phyloP scores from a whole-genome alignment of 345 rosid genomes.

The Lumnitzera racemosa region DNA sequence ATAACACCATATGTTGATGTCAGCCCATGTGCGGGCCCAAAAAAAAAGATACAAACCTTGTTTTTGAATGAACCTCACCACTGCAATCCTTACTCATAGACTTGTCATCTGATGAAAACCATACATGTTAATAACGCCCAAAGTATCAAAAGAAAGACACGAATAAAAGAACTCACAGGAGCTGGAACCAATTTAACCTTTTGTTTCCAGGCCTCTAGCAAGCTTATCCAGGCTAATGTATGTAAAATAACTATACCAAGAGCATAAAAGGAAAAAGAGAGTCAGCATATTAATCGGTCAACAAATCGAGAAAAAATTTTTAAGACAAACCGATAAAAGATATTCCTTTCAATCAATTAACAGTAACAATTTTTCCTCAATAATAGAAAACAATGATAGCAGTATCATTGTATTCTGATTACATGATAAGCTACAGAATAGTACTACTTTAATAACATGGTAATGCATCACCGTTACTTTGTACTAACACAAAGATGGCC shows the following conservation, averaged over 20 bases:
- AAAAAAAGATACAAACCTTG: conserved; percentile 34
- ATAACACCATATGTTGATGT: not conserved
- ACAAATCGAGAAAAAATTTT: not conserved
- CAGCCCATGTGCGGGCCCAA: not conserved
- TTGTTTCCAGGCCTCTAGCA: conserved; percentile 38
- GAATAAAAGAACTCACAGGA: not conserved
- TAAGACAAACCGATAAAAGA: not conserved
- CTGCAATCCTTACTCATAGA: conserved; percentile 5
- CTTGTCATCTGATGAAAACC: conserved; percentile 20
- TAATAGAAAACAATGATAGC: no score
- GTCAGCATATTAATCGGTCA: not conserved
- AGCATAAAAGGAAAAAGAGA: not conserved
- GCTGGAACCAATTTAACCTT: conserved; percentile 27
- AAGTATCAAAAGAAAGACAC: not conserved
- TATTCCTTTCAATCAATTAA: not conserved
- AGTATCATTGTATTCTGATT: no score
- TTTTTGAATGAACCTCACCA: conserved; percentile 21
- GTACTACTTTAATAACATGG: no score
- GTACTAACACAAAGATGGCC: not conserved
- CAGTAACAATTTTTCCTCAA: no score
- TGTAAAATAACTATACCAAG: conserved; percentile 55
- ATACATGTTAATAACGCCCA: conserved; percentile 8
- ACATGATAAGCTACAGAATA: no score
- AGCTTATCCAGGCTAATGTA: conserved; percentile 70
- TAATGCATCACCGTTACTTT: no score